A percentile compares a stretch with the other conserved stretches of the same genome.
Evolutionary conservation across 2,329 filamentous ascomycete genomes (phyloP).

Genomic region (Alternaria atra): DNA sequence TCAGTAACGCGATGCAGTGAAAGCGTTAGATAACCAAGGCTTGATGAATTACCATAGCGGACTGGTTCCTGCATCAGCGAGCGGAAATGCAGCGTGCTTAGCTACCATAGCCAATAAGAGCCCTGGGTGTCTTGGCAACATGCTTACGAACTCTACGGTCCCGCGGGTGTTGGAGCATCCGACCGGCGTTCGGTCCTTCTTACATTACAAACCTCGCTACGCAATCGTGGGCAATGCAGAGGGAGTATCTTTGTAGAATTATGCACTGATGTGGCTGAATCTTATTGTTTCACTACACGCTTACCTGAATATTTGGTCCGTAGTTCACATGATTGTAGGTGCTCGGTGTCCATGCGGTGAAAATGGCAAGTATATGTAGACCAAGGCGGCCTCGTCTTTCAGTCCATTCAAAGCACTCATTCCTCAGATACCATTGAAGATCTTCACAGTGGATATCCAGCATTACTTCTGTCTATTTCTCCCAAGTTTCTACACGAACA

Average conservation of each 20-base stretch:
- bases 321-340: not conserved
- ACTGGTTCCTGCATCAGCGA: not conserved
- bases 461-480: not conserved
- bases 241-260: not conserved
- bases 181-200: not conserved
- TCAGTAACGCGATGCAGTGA: not conserved
- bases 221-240: not conserved
- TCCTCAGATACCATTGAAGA: not conserved
- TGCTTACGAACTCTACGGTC: constrained; percentile 10
- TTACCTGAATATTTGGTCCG: constrained; percentile 6
- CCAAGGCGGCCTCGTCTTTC: not conserved
- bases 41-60: not conserved
- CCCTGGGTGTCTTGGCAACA: not conserved
- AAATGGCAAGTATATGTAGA: constrained; percentile 9
- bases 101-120: not conserved
- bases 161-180: constrained; percentile 2
- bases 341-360: not conserved
- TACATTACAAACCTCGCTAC: constrained; percentile 14
- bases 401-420: not conserved
- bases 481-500: not conserved
- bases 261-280: not conserved
- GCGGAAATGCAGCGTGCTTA: not conserved
- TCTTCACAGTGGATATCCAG: not conserved
- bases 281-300: not conserved
- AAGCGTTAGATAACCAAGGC: not conserved